Conservation (phyloP, 495 filamentous ascomycete genomes). For the Lophiostoma macrostomum region DNA sequence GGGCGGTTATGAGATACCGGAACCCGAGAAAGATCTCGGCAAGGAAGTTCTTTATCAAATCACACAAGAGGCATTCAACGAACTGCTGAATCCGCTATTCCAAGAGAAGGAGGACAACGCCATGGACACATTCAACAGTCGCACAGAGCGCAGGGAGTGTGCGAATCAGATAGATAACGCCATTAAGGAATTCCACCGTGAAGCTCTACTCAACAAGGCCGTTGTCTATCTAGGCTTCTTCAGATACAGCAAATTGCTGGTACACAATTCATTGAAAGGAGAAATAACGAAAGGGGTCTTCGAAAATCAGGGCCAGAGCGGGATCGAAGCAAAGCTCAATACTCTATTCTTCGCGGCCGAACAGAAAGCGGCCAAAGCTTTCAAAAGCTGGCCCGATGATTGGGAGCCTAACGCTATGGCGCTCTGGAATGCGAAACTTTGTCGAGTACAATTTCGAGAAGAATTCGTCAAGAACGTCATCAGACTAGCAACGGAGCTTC, state of each 20-base stretch:
- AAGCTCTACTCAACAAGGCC: slow-evolving; percentile 5
- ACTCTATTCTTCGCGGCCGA: slow-evolving; percentile 1
- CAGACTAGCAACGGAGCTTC: slow-evolving; percentile 1
- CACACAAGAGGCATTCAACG: slow-evolving; percentile 86
- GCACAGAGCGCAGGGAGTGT: slow-evolving; percentile 57
- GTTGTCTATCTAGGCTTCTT: slow-evolving; percentile 5
- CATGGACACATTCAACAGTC: slow-evolving; percentile 63
- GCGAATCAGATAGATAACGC: slow-evolving; percentile 35
- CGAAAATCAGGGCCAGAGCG: neutral
- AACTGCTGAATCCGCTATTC: slow-evolving; percentile 84
- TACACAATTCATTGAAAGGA: neutral
- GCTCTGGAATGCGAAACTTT: slow-evolving; percentile 31
- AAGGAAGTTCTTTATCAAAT: slow-evolving; percentile 89
- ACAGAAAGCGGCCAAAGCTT: neutral
- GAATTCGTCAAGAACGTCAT: slow-evolving; percentile 16
- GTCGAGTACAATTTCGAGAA: slow-evolving; percentile 15
- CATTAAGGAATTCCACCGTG: slow-evolving; percentile 10
- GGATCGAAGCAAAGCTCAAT: neutral
- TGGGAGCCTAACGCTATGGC: neutral
- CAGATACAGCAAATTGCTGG: slow-evolving; percentile 9
- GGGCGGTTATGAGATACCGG: slow-evolving; percentile 78
- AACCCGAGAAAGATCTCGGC: slow-evolving; percentile 75
- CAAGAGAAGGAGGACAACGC: slow-evolving; percentile 73
- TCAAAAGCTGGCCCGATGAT: slow-evolving; percentile 4
- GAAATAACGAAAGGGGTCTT: slow-evolving; percentile 1